Evolutionary conservation across 441 rosid species (phyloP).

Genomic region (Biscutella laevigata): DNA sequence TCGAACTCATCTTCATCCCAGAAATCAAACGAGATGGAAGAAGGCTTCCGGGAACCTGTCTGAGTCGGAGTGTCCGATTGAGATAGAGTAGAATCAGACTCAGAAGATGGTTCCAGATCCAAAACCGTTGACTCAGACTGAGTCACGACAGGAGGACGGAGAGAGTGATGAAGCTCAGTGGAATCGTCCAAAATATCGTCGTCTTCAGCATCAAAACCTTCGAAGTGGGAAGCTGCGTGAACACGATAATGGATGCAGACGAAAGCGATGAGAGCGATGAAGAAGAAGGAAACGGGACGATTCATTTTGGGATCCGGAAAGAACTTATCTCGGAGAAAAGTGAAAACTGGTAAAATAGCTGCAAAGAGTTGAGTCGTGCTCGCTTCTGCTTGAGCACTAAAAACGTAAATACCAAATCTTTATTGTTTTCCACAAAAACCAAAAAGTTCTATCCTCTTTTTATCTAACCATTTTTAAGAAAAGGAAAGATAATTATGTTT

Average conservation of each 20-base stretch:
- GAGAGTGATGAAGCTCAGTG: slow-evolving; percentile 38
- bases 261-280: slow-evolving; percentile 28
- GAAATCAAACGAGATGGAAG: slow-evolving; percentile 50
- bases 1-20: slow-evolving; percentile 99
- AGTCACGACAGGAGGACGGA: slow-evolving; percentile 51
- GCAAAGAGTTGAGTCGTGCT: slow-evolving; percentile 16
- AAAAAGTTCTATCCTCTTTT: too few relatives aligned
- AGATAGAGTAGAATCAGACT: slow-evolving; percentile 9
- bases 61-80: slow-evolving; percentile 15
- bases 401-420: too few relatives aligned
- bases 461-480: too few relatives aligned
- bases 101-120: slow-evolving; percentile 20
- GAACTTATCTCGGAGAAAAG: not conserved
- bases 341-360: not conserved
- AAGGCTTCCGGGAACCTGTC: slow-evolving; percentile 27
- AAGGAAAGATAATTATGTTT: too few relatives aligned
- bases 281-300: not conserved
- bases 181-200: slow-evolving; percentile 40
- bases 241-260: slow-evolving; percentile 24
- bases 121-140: slow-evolving; percentile 36
- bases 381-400: too few relatives aligned
- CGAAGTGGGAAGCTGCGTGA: slow-evolving; percentile 61
- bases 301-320: slow-evolving; percentile 19
- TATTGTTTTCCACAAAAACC: too few relatives aligned
- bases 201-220: slow-evolving; percentile 87